Percentiles rank a stretch among this genome's conserved stretches.
phyloP scores from a whole-genome alignment of 2,329 filamentous ascomycete species.

The Phoma sp. region DNA sequence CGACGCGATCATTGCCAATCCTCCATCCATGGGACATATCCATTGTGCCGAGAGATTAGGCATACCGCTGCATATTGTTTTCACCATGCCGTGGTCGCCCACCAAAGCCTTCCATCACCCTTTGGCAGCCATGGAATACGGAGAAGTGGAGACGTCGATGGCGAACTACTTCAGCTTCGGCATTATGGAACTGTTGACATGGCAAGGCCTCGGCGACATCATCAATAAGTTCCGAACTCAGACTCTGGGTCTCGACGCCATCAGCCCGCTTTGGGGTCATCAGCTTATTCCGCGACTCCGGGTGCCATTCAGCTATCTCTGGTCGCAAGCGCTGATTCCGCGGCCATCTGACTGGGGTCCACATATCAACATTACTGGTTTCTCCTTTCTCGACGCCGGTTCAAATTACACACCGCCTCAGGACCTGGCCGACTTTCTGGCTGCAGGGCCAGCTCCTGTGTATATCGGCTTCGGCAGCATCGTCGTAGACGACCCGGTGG shows the following conservation, averaged over 20 bases:
- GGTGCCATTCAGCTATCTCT: conserved; percentile 55
- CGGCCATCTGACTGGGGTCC: conserved; percentile 31
- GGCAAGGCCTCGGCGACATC: conserved; percentile 58
- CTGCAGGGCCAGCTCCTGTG: conserved; percentile 57
- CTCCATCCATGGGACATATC: conserved; percentile 49
- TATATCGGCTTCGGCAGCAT: conserved; percentile 66
- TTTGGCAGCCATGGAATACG: conserved; percentile 54
- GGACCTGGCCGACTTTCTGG: conserved; percentile 53
- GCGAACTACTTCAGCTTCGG: conserved; percentile 56
- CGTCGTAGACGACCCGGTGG: conserved; percentile 58
- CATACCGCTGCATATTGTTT: conserved; percentile 80
- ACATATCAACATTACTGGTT: conserved; percentile 52
- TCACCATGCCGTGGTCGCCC: conserved; percentile 68
- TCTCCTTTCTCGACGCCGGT: conserved; percentile 51
- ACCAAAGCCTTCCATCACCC: conserved; percentile 58
- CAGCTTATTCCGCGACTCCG: conserved; percentile 47
- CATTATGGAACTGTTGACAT: conserved; percentile 58
- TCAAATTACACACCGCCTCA: conserved; percentile 49
- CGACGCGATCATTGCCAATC: conserved; percentile 53
- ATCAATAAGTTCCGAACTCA: conserved; percentile 53
- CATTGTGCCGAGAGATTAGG: conserved; percentile 76
- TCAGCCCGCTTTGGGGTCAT: conserved; percentile 48
- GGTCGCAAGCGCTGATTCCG: conserved; percentile 50
- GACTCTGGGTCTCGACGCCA: conserved; percentile 50
- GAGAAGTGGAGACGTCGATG: conserved; percentile 40